Base-by-base conservation (phyloP, 306 rosid species). In the Castanospermum australe region DNA sequence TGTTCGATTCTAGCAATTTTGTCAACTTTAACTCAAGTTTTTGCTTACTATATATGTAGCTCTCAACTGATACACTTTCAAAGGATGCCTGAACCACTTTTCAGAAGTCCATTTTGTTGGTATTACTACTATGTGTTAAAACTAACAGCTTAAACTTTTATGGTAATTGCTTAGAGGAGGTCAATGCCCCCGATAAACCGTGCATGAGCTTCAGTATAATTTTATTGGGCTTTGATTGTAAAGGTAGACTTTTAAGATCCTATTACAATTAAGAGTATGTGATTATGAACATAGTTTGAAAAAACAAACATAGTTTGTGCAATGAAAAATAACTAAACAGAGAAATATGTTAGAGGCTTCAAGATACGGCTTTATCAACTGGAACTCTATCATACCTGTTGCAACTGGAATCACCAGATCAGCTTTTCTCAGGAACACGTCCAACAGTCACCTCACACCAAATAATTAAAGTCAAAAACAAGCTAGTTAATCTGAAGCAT, bases 361-460 rank as follows among this genome's bases (percentile, higher is more conserved):
- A n/a, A n/a, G n/a, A n/a, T n/a, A n/a, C n/a, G n/a, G n/a, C n/a
- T n/a, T n/a, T n/a, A 63, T 30, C 52, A 39, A 12, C 2, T 30
- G 18, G 41, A 73, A 62, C 52, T 24, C 12, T 56, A 17, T 50
- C 8, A 68, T 86, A 94, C 99, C 97, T 87, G 99, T 94, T 28
- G 97, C 97, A 79, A 94, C 90, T 38, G 95, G 97, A 81, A 94
- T 92, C 30, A 91, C 97, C 66, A 92, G 32, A 79, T 92, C 95
- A 42, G 95, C 99, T 86, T 94, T n/a, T 87, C 32, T 77, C 99
- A 11, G 97, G 97, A 84, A 91, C 86, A 21, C 97, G 97, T 20
- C 99, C 97, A 65, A 94, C 93, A 33, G 89, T 94, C 38, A 92
- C 89, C 77, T 82, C 92, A 65, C 71, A 39, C 99, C 92, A 76